Evolutionary conservation across 352 stramenopile species (phyloP).

Genomic region (Peronospora belbahrii): DNA sequence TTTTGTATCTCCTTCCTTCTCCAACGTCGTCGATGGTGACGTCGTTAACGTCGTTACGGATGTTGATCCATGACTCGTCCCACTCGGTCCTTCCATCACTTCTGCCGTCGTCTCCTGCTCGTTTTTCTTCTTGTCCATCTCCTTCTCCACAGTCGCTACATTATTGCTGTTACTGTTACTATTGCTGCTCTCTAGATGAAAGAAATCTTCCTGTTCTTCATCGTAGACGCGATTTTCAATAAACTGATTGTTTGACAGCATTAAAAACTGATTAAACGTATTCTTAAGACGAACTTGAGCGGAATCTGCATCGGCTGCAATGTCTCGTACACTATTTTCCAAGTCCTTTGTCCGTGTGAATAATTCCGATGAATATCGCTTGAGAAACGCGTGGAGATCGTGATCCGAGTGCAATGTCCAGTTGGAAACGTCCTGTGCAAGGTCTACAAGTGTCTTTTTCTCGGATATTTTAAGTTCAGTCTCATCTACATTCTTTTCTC

Average conservation of each 20-base stretch:
- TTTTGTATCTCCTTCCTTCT: slow-evolving; percentile 17
- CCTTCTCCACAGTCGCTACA: neutral
- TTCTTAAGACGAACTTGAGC: slow-evolving; percentile 73
- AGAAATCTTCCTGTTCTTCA: slow-evolving; percentile 76
- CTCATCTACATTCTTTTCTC: too few species aligned
- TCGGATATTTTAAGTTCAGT: slow-evolving; percentile 7
- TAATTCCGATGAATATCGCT: slow-evolving; percentile 51
- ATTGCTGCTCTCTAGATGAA: slow-evolving; percentile 21
- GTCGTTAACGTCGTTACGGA: too few species aligned
- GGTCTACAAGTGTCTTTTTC: slow-evolving; percentile 35
- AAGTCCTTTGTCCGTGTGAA: slow-evolving; percentile 67
- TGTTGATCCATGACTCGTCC: too few species aligned
- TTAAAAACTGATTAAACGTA: slow-evolving; percentile 84
- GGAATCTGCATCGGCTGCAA: slow-evolving; percentile 56
- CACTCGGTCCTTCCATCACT: too few species aligned
- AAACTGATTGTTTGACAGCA: slow-evolving; percentile 85
- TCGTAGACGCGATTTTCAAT: slow-evolving; percentile 88
- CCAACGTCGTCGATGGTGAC: too few species aligned
- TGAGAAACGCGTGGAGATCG: slow-evolving; percentile 60
- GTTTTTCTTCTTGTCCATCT: neutral
- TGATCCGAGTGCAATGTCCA: slow-evolving; percentile 77
- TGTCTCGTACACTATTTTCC: slow-evolving; percentile 60
- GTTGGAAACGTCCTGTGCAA: slow-evolving; percentile 37
- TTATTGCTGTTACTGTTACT: too few species aligned
- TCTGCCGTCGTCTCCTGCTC: neutral